Conservation (phyloP, 345 rosid genomes). For the Heritiera fomes region DNA sequence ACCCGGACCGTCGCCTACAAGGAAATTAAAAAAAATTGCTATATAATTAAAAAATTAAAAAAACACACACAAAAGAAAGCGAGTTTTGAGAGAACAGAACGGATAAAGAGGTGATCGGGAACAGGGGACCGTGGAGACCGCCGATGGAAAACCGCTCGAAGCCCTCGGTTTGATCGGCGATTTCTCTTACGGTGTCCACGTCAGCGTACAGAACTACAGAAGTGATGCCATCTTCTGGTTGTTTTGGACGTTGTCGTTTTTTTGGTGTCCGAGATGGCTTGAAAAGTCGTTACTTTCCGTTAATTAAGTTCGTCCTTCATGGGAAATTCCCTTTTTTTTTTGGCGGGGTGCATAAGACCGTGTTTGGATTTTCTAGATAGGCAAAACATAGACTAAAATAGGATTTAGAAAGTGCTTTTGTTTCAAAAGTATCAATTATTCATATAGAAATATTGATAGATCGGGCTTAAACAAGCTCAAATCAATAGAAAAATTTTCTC, state of each 20-base stretch:
- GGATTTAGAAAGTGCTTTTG: neutral
- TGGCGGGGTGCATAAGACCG: neutral
- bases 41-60: too few relatives aligned
- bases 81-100: slow-evolving; percentile 36
- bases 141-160: slow-evolving; percentile 73
- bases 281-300: neutral
- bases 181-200: slow-evolving; percentile 53
- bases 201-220: slow-evolving; percentile 39
- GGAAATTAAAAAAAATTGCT: neutral
- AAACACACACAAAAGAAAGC: neutral
- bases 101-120: slow-evolving; percentile 55
- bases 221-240: neutral
- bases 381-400: neutral
- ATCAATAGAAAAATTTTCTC: too few relatives aligned
- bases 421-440: neutral
- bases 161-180: slow-evolving; percentile 77
- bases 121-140: slow-evolving; percentile 66
- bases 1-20: slow-evolving; percentile 82
- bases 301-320: neutral
- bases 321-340: neutral
- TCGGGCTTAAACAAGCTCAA: too few relatives aligned
- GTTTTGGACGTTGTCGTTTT: slow-evolving; percentile 11
- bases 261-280: neutral
- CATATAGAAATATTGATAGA: too few relatives aligned
- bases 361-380: neutral